Base-by-base conservation (phyloP, 2,329 filamentous ascomycete species). In the Kalaharituber pfeilii region DNA sequence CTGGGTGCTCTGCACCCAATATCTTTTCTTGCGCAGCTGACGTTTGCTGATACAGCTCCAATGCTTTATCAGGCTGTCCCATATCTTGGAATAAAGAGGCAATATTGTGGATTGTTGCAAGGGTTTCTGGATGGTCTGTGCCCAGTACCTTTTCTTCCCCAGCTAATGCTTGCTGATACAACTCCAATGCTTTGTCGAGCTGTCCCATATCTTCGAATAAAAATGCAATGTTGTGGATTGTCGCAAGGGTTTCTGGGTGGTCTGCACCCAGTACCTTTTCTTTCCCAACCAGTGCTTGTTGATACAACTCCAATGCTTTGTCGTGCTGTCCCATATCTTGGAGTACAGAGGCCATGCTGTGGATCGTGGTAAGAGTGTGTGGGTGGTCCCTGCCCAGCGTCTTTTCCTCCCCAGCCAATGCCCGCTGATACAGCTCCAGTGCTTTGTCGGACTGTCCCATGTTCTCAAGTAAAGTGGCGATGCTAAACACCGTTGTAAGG, bases 51-150 rank as follows among this genome's bases (percentile, higher is more conserved):
- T 50, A 50, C 39, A 42, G 53, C 27, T 55, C 18, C 24, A 52
- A 13, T 33, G 57, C 57, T 33, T 59, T 53, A 9, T 28, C 29
- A 25, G 51, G 57, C 39, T 58, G 39, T 13, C 52, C 51, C 42
- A 56, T 53, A 20, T 39, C 15, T 5, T 13, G 8, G 28, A 58
- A 55, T 11, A 53, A 24, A 15, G 33, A 27, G 6, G 50, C 57
- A 24, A 57, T 57, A 24, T 53, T 55, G n/a, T 51, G 22, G n/a
- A 52, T 26, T 20, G 55, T 47, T 20, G n/a, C 29, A 29, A 57
- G 26, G 9, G 53, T 57, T n/a, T 33, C 20, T 22, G n/a, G n/a
- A n/a, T n/a, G n/a, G n/a, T n/a, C n/a, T n/a, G n/a, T n/a, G n/a
- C n/a, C n/a, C n/a, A n/a, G n/a, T n/a, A n/a, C n/a, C n/a, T n/a